Evolutionary conservation across 305 asterid species (phyloP).

Genomic region (Rubia balearica): DNA sequence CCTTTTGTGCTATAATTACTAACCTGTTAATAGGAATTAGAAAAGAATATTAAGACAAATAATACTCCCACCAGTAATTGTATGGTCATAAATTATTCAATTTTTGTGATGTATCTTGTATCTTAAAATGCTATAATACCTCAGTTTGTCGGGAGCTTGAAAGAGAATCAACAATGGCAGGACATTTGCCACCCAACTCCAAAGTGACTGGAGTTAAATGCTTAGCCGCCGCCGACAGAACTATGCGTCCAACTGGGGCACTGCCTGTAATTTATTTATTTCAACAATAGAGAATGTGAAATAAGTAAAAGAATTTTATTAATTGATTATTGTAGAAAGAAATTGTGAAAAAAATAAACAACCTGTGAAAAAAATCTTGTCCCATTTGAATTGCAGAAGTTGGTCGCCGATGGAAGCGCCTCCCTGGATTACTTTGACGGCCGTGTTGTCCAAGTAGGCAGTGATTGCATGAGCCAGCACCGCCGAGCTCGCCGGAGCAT

Average conservation of each 20-base stretch:
- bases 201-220: slow-evolving; percentile 62
- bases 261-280: slow-evolving; percentile 32
- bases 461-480: slow-evolving; percentile 37
- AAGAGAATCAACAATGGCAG: slow-evolving; percentile 60
- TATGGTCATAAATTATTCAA: background rate
- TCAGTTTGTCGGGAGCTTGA: slow-evolving; percentile 47
- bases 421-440: slow-evolving; percentile 65
- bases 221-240: slow-evolving; percentile 62
- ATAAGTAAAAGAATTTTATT: no score
- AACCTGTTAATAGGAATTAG: no score
- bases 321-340: no score
- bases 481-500: slow-evolving; percentile 57
- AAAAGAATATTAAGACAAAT: no score
- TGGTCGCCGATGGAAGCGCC: slow-evolving; percentile 44
- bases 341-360: background rate
- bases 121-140: slow-evolving; percentile 20
- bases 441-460: slow-evolving; percentile 45
- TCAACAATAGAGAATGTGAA: background rate
- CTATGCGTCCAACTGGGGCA: slow-evolving; percentile 41
- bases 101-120: background rate
- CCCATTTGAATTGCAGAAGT: slow-evolving; percentile 63
- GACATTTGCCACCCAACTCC: slow-evolving; percentile 83
- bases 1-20: no score
- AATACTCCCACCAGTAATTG: no score
- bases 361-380: slow-evolving; percentile 90